A percentile compares a stretch with the other conserved stretches of the same genome.
These are phyloP conservation scores for Monilinia fructicola DNA, from an alignment of 2,329 filamentous ascomycete genomes.

Conservation along the genomic window DNA sequence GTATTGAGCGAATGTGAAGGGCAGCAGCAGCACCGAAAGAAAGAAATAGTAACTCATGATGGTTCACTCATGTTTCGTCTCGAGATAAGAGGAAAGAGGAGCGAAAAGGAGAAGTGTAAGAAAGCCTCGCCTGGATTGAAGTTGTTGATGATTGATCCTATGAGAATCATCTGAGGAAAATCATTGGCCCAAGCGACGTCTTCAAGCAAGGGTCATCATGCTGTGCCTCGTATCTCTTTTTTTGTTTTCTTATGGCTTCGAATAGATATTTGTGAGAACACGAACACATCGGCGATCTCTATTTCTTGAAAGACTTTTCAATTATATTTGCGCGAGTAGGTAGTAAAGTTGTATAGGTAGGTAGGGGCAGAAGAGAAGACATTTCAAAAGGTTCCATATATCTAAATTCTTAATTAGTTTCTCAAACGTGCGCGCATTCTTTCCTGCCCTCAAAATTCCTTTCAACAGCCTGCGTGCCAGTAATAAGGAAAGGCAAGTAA, in stretches of 20 bases:
- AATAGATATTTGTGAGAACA: not conserved
- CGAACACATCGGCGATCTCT: not conserved
- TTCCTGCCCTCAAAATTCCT: not conserved
- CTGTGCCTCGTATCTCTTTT: slow-evolving; percentile 9
- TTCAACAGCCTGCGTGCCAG: not conserved
- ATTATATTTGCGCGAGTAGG: not conserved
- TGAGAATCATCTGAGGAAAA: slow-evolving; percentile 12
- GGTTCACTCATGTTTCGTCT: slow-evolving; percentile 35
- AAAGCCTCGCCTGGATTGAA: not conserved
- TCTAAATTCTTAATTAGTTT: not conserved
- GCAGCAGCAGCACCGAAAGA: slow-evolving; percentile 30
- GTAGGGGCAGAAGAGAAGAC: not conserved
- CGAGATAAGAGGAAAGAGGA: slow-evolving; percentile 23
- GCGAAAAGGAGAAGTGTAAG: not conserved
- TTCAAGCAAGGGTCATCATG: slow-evolving; percentile 12
- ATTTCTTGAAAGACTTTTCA: not conserved
- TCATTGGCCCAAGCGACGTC: slow-evolving; percentile 12
- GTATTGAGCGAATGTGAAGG: slow-evolving; percentile 40
- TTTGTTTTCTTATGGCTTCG: slow-evolving; percentile 2
- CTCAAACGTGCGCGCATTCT: slow-evolving; percentile 5
- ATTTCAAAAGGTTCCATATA: not conserved
- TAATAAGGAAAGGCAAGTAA: too few relatives aligned
- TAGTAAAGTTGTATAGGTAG: not conserved
- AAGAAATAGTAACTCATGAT: slow-evolving; percentile 35
- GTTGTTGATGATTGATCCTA: slow-evolving; percentile 8